Evolutionary conservation across 192 early-diverging fungal genomes (phyloP).

Genomic region (Ambispora gerdemannii): DNA sequence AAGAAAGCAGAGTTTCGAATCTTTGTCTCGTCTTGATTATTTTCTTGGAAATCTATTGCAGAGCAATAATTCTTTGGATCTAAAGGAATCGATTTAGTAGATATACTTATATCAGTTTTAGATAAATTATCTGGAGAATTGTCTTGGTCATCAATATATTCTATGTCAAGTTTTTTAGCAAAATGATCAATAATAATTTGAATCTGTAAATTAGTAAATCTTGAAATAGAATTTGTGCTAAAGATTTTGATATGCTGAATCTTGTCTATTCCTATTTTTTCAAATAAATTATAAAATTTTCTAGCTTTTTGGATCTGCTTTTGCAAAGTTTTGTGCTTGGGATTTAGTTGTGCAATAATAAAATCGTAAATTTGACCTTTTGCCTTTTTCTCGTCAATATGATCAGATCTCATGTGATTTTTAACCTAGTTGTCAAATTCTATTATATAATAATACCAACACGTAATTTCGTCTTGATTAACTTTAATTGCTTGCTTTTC

Average conservation of each 20-base stretch:
- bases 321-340: background rate
- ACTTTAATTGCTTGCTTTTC: background rate
- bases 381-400: constrained; percentile 15
- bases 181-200: constrained; percentile 16
- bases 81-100: too few species aligned
- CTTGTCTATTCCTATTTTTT: constrained; percentile 18
- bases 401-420: background rate
- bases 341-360: background rate
- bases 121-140: too few species aligned
- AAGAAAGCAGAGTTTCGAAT: too few species aligned
- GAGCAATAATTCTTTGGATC: too few species aligned
- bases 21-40: too few species aligned
- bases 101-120: too few species aligned
- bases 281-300: constrained; percentile 20
- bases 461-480: constrained; percentile 16
- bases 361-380: constrained; percentile 8
- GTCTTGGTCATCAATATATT: too few species aligned
- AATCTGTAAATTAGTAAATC: too few species aligned
- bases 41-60: too few species aligned
- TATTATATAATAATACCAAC: constrained; percentile 6
- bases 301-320: background rate
- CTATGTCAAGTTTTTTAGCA: background rate
- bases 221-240: constrained; percentile 5
- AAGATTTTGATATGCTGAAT: background rate
- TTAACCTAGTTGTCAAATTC: constrained; percentile 8